These are phyloP conservation scores for Microcyclospora tardicrescens DNA, from an alignment of 2,329 filamentous ascomycete species.

Conservation along the genomic window DNA sequence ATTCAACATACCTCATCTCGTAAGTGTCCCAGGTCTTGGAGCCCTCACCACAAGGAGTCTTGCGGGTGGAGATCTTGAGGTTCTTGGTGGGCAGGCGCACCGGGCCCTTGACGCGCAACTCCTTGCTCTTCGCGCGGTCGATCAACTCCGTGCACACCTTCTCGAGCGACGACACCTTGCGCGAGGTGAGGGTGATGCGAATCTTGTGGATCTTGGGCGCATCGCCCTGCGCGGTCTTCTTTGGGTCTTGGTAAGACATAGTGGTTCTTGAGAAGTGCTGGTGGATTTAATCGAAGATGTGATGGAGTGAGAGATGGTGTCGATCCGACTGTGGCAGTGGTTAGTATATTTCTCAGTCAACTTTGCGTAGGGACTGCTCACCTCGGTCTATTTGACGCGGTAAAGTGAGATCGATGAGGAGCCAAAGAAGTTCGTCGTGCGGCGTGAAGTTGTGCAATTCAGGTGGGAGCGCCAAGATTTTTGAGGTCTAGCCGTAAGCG, in stretches of 20 bases:
- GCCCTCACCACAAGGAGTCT: slow-evolving; percentile 99
- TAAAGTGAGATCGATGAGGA: slow-evolving; percentile 40
- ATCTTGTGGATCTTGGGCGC: slow-evolving; percentile 93
- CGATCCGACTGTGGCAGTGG: background rate
- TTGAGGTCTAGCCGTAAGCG: slow-evolving; percentile 3
- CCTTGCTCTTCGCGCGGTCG: slow-evolving; percentile 97
- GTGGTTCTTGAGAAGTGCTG: slow-evolving; percentile 15
- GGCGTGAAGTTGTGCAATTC: slow-evolving; percentile 15
- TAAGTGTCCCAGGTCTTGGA: slow-evolving; percentile 99
- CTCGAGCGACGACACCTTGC: slow-evolving; percentile 92
- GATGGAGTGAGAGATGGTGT: slow-evolving; percentile 2
- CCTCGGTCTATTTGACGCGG: slow-evolving; percentile 24
- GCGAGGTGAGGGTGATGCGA: slow-evolving; percentile 91
- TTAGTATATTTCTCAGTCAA: background rate
- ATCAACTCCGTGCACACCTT: slow-evolving; percentile 98
- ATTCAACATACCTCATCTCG: slow-evolving; percentile 62
- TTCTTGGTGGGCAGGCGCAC: slow-evolving; percentile 96
- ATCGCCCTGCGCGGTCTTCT: slow-evolving; percentile 79
- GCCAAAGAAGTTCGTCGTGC: slow-evolving; percentile 4
- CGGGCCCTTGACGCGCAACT: slow-evolving; percentile 94
- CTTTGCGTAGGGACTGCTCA: slow-evolving; percentile 2
- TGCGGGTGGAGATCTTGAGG: slow-evolving; percentile 92
- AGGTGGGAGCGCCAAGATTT: slow-evolving; percentile 35
- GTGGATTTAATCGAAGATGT: slow-evolving; percentile 14
- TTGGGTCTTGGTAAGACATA: slow-evolving; percentile 91